Evolutionary conservation across 1,284 basidiomycete species (phyloP).

Genomic region (Rhodotorula sp.): DNA sequence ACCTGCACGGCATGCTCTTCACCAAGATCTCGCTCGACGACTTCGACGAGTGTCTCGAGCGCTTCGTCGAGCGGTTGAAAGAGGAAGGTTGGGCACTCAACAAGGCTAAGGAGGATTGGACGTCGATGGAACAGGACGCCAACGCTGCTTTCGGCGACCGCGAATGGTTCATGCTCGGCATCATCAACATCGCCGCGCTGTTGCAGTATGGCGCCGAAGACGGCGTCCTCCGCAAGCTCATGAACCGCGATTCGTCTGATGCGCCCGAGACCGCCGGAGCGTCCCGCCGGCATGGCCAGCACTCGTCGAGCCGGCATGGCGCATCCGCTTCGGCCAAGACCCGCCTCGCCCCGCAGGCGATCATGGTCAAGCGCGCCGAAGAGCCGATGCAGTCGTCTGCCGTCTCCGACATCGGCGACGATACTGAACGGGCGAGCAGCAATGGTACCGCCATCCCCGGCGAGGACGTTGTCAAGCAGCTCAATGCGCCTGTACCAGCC

Average conservation of each 20-base stretch:
- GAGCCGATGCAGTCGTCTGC: slow-evolving; percentile 22
- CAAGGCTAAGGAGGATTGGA: slow-evolving; percentile 9
- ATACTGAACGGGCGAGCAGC: slow-evolving; percentile 24
- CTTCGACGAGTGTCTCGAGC: slow-evolving; percentile 73
- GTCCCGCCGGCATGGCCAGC: slow-evolving; percentile 2
- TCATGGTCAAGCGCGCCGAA: slow-evolving; percentile 38
- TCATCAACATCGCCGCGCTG: slow-evolving; percentile 74
- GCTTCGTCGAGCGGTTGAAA: slow-evolving; percentile 76
- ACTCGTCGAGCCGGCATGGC: neutral
- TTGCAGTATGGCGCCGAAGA: slow-evolving; percentile 83
- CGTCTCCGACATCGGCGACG: slow-evolving; percentile 46
- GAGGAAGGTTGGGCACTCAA: slow-evolving; percentile 54
- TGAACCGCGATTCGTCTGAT: slow-evolving; percentile 24
- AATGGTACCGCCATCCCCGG: neutral
- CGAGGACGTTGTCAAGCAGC: slow-evolving; percentile 34
- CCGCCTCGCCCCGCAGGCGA: slow-evolving; percentile 38
- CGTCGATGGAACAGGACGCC: slow-evolving; percentile 56
- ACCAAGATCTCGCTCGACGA: slow-evolving; percentile 91
- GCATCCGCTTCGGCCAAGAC: neutral
- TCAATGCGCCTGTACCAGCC: slow-evolving; percentile 7
- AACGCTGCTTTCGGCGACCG: slow-evolving; percentile 61
- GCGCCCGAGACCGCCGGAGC: slow-evolving; percentile 1
- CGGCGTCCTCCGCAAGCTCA: slow-evolving; percentile 59
- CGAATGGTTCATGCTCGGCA: slow-evolving; percentile 94
- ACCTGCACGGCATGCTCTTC: slow-evolving; percentile 92